Evolutionary conservation across 2,329 filamentous ascomycete species (phyloP), one percentile per base, ranked within the genome.

Genomic region (Xylariomycetidae sp.): DNA sequence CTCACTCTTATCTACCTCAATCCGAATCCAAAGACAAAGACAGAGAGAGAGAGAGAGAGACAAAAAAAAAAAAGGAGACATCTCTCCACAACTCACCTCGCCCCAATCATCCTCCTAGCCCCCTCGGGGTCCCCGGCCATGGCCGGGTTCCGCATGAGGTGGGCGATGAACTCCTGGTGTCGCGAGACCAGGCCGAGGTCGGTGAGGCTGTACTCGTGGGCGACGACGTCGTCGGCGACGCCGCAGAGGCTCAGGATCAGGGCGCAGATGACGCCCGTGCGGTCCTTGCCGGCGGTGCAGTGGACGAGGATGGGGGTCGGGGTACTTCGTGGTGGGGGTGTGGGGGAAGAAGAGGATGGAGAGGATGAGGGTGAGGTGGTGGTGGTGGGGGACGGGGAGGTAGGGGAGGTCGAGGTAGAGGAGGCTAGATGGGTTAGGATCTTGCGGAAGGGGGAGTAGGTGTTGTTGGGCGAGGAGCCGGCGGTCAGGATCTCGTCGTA

Each of bases 261-360:
- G 4, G 74, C 80, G 32, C 72, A 70, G 27, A 82, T 63, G 3
- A 83, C 67, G 2, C 80, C 80, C 0, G 80, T 84, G 17, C 80
- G 66, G 54, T 84, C 80, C 57, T 84, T 85, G 3, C 80, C 80
- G 0, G 74, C 77, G 0, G 78, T 79, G 52, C 80, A 83, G 51
- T 84, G 79, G 18, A 82, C 62, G 3, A 82, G 57, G 10, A 75
- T 58, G 5, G 81, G 80, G 48, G 39, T 18, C 7, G 44, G 43
- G 5, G 20, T n/a, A n/a, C n/a, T n/a, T n/a, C n/a, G n/a, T n/a
- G n/a, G n/a, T n/a, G n/a, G n/a, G n/a, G n/a, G n/a, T n/a, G n/a
- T n/a, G n/a, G n/a, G n/a, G n/a, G n/a, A n/a, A n/a, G n/a, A n/a
- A n/a, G n/a, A n/a, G n/a, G n/a, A n/a, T n/a, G n/a, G n/a, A n/a